Evolutionary conservation across 345 rosid species (phyloP), one percentile per base, ranked within the genome.

Genomic region (Conringia planisiliqua): DNA sequence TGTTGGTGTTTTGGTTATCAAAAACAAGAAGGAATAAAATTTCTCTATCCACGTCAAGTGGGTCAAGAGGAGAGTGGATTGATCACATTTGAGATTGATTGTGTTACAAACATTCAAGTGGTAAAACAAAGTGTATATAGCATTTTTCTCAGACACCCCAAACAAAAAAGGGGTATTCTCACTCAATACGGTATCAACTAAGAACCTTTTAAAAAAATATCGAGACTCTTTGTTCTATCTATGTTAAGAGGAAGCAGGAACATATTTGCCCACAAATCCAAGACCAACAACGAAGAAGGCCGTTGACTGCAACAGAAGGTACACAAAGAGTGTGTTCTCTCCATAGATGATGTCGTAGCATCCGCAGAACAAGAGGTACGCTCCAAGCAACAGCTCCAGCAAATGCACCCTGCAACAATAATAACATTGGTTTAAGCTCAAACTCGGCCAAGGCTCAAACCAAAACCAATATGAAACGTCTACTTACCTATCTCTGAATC

Each of bases 201-300:
- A 59, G 11, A 68, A 61, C 36, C 4, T 42, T 61, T 26, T 42
- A 48, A 69, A 35, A 35, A 43, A 74, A 76, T 69, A 54, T 69
- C 54, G 75, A 69, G 79, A 62, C 36, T 65, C 33, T 29, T 36
- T 29, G 32, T 16, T 57, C 63, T 72, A 42, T 75, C 58, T 69
- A 26, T 33, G 72, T 39, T 70, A 77, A 10, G 72, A 70, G 22
- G 76, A 55, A 39, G 76, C 35, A 70, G 97, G 88, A 27, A 86
- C 85, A 30, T 87, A 62, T 29, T 87, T 89, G 70, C 98, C 98
- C 7, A 88, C 83, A 55, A 80, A 89, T 39, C 98, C 96, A 39
- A 87, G 66, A 16, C 97, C 97, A 10, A 88, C 87, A 2, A 93
- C 60, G 59, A 89, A 88, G 85, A 91, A 93, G 54, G 97, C 91